These are phyloP conservation scores for Haematococcus lacustris DNA, from an alignment of 139 green algal genomes.

Conservation along the genomic window DNA sequence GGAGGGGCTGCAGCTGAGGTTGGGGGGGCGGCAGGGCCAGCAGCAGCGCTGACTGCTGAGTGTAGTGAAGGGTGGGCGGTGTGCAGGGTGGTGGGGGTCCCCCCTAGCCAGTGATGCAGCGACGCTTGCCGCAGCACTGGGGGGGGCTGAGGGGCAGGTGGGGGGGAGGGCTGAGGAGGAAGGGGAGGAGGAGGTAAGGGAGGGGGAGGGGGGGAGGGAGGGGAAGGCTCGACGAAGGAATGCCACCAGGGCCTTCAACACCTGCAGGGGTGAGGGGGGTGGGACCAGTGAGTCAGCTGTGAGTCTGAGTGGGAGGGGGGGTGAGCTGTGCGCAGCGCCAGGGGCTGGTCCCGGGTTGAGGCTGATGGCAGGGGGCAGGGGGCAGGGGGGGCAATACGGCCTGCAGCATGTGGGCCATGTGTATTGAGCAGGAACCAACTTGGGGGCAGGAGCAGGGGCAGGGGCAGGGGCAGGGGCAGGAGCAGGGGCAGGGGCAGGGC, in stretches of 20 bases:
- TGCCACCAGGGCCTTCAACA: conserved; percentile 12
- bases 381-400: neutral
- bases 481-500: too few relatives aligned
- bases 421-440: neutral
- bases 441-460: too few relatives aligned
- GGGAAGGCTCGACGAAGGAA: conserved; percentile 20
- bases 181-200: too few relatives aligned
- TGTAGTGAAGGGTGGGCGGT: neutral
- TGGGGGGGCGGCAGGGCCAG: neutral
- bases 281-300: neutral
- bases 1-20: neutral
- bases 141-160: neutral
- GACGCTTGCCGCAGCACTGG: neutral
- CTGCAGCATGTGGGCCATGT: neutral
- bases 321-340: neutral
- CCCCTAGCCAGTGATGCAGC: neutral
- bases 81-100: neutral
- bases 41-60: neutral
- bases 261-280: conserved; percentile 3
- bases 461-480: too few relatives aligned
- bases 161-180: too few relatives aligned
- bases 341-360: neutral
- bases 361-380: neutral
- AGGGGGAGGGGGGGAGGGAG: too few relatives aligned
- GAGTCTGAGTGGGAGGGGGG: conserved; percentile 8